Evolutionary conservation across 495 filamentous ascomycete species (phyloP).

Genomic region (Hypoxylon fuscum): DNA sequence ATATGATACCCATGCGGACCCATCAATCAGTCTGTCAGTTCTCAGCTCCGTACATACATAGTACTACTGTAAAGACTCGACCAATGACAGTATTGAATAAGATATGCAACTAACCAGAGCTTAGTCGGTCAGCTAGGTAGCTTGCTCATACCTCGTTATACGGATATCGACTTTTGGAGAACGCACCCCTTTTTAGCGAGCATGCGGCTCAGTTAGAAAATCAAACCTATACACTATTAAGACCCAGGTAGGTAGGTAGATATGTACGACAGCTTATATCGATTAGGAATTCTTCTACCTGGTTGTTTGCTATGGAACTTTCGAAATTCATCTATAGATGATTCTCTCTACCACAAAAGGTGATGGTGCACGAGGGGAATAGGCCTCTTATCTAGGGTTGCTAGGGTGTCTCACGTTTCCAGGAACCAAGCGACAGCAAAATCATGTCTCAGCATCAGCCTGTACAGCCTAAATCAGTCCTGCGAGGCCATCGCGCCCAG

Average conservation of each 20-base stretch:
- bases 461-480: conserved; percentile 81
- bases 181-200: no score
- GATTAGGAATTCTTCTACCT: no score
- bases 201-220: not conserved
- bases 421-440: not conserved
- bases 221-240: not conserved
- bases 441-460: conserved; percentile 50
- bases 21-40: no score
- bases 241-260: not conserved
- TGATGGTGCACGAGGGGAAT: not conserved
- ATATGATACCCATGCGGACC: conserved; percentile 23
- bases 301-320: no score
- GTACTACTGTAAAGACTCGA: no score
- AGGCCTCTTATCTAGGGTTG: not conserved
- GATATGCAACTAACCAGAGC: no score
- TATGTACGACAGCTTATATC: no score
- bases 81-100: no score
- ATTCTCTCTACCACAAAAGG: not conserved
- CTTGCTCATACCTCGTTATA: no score
- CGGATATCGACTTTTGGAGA: no score
- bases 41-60: no score
- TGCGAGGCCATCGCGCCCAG: conserved; percentile 84
- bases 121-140: no score
- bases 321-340: not conserved
- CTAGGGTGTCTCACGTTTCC: not conserved